Base-by-base conservation (phyloP, 2,329 filamentous ascomycete genomes). In the Mycogone perniciosa region DNA sequence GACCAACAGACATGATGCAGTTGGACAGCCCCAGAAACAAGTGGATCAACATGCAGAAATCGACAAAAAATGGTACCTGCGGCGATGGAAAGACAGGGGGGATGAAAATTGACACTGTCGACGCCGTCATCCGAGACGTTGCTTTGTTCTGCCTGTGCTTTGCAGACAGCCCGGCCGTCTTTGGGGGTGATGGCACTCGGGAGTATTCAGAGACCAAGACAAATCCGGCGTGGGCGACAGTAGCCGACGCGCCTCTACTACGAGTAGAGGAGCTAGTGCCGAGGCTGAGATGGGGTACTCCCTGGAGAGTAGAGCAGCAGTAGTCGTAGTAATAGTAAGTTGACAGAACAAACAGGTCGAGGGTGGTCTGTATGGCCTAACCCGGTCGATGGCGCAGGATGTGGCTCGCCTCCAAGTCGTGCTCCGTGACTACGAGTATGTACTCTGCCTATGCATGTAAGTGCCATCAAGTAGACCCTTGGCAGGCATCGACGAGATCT, bases 21-120 rank as follows among this genome's bases (percentile, higher is more conserved):
- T 59, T 56, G 57, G 61, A 55, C 54, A 58, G 50, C 47, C 47
- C 54, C 48, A 29, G 52, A 46, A 47, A 46, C 47, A 44, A 54
- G 61, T 65, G 62, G 60, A 61, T 56, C 57, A 44, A 56, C 52
- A 51, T 60, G 64, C 58, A 63, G 56, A 58, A 55, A 61, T 65
- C 57, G 62, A 57, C 59, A 60, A 53, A 57, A 20, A 59, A 54
- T 53, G 56, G 59, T 62, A 62, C 62, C 64, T 64, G 63, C 57
- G 58, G 62, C 59, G 51, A 31, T 54, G 42, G 53, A 56, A 55
- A 60, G 56, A 60, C 57, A 58, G 54, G 44, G 56, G 52, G 48
- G 41, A 55, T 39, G 38, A 55, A 56, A 46, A 46, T 47, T 52
- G 53, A 52, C 52, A 54, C 51, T 53, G 44, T 47, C 49, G 51